Evolutionary conservation across 1,284 basidiomycete genomes (phyloP), one percentile per base, ranked within the genome.

Genomic region (Rhodotorula sp.): DNA sequence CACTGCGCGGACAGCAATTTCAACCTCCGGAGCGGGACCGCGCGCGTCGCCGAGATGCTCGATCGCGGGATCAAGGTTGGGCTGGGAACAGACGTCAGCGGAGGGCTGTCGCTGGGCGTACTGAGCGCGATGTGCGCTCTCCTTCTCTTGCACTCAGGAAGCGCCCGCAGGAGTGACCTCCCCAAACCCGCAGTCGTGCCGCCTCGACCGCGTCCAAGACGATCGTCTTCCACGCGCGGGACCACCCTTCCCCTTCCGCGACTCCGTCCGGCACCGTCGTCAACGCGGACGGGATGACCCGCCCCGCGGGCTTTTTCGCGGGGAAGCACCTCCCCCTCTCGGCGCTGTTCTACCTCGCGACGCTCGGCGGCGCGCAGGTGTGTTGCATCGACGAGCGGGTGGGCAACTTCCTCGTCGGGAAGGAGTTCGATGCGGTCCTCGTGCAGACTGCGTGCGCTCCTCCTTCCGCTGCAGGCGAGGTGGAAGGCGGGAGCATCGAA

Each of bases 1-100:
- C 96, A 98, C 82, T 98, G 95, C 80, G 95, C 96, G 27, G 90
- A 70, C 17, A 81, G 79, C 78, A 99, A 98, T 81, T 90, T 96
- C 80, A 91, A 97, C 82, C 80, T 98, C 67, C 86, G 89, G 54
- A 93, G 91, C 73, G 95, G 95, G 9, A 85, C 91, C 37, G 90
- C 92, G 3, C 87, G 86, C 34, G 87, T 98, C 19, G 91, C 90
- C 7, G 84, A 86, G 76, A 88, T 91, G 82, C 84, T 97, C 34
- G 92, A 96, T 80, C 83, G 83, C 66, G 93, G 92, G 0, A 87
- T 97, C 81, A 96, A 97, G 85, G 78, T 79, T 34, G 74, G 74
- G 5, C 34, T 80, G 17, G 79, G 79, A 0, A 79, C 79, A 1
- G 78, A 78, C 60, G 74, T 78, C 41, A 67, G 74, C n/a, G 79